Conservation (phyloP, 257 asterid genomes). For the Vinca minor region DNA sequence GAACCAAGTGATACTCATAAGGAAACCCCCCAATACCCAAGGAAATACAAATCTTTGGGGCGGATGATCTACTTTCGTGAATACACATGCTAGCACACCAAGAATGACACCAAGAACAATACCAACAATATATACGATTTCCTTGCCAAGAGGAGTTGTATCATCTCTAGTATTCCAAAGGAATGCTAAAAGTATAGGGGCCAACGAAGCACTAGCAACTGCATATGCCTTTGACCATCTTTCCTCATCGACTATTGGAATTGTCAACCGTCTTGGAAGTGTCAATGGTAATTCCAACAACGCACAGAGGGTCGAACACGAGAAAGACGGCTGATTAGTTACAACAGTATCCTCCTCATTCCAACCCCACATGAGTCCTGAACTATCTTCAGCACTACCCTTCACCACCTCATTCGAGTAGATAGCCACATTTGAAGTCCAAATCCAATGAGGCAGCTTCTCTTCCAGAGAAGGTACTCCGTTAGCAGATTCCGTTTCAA, state of each 20-base stretch:
- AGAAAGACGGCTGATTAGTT: slow-evolving; percentile 15
- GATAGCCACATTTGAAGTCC: slow-evolving; percentile 50
- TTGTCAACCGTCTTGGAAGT: slow-evolving; percentile 55
- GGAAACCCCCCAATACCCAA: slow-evolving; percentile 73
- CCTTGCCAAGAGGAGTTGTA: slow-evolving; percentile 7
- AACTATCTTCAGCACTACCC: slow-evolving; percentile 13
- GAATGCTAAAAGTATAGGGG: slow-evolving; percentile 51
- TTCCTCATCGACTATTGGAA: slow-evolving; percentile 67
- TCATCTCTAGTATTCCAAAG: slow-evolving; percentile 37
- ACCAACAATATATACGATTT: slow-evolving; percentile 23
- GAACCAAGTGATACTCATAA: slow-evolving; percentile 81
- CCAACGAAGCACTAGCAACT: slow-evolving; percentile 47
- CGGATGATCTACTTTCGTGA: slow-evolving; percentile 38
- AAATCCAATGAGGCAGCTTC: slow-evolving; percentile 55
- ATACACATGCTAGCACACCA: slow-evolving; percentile 41
- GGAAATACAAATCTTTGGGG: slow-evolving; percentile 43
- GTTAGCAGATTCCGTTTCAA: slow-evolving; percentile 22
- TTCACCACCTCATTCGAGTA: slow-evolving; percentile 41
- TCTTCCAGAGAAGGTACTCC: slow-evolving; percentile 27
- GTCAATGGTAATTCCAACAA: slow-evolving; percentile 50
- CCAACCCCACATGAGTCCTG: slow-evolving; percentile 57
- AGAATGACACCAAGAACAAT: slow-evolving; percentile 30
- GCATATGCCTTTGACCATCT: slow-evolving; percentile 68
- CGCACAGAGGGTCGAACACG: slow-evolving; percentile 41
- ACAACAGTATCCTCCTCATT: slow-evolving; percentile 32